These are phyloP conservation scores for Phytopythium cucurbitacearum DNA, from an alignment of 352 stramenopile species.

Conservation along the genomic window DNA sequence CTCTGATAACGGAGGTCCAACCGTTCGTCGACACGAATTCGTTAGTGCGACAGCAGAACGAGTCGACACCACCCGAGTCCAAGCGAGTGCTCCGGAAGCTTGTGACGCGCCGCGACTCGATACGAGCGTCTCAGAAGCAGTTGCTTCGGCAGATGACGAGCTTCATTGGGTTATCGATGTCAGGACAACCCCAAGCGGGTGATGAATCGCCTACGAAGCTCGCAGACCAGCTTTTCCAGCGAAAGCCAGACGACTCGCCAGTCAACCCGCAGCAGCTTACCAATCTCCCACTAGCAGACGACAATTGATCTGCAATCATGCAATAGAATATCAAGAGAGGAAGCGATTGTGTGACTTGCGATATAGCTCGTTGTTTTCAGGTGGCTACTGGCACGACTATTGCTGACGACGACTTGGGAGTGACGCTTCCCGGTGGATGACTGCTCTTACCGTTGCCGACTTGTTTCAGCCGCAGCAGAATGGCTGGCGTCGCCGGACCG, in stretches of 20 bases:
- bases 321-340: neutral
- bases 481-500: too few relatives aligned
- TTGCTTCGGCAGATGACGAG: conserved; percentile 6
- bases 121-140: neutral
- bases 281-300: neutral
- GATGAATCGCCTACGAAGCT: conserved; percentile 1
- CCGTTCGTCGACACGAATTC: neutral
- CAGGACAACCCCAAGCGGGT: neutral
- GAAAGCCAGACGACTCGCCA: neutral
- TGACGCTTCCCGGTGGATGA: too few relatives aligned
- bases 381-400: too few relatives aligned
- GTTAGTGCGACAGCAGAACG: neutral
- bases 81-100: neutral
- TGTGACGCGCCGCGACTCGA: neutral
- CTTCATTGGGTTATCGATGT: conserved; percentile 1
- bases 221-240: conserved; percentile 3
- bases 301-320: neutral
- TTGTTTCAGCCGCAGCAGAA: too few relatives aligned
- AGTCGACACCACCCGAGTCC: neutral
- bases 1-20: neutral
- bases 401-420: too few relatives aligned
- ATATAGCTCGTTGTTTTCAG: too few relatives aligned
- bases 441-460: too few relatives aligned
- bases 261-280: too few relatives aligned
- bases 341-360: too few relatives aligned